Base-by-base conservation (phyloP, 768 basidiomycete genomes). In the Pleurotus citrinopileatus region DNA sequence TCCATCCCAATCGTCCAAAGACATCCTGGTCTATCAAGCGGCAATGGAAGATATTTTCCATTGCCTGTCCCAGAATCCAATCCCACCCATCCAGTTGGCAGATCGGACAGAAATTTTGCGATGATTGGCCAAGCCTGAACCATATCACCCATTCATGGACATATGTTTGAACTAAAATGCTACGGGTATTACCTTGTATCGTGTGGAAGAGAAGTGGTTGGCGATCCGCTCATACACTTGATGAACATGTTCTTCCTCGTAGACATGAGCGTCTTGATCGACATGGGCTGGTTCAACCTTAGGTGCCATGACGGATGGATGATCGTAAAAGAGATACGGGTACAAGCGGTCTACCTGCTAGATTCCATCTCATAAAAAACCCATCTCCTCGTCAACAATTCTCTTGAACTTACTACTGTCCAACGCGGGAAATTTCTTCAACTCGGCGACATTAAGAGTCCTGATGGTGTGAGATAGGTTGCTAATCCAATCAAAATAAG, bases 21-120 rank as follows among this genome's bases (percentile, higher is more conserved):
- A 23, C 76, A 76, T 1, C 72, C 72, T 4, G 83, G 83, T 13
- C 81, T 76, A 45, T 90, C 83, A 1, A 69, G 58, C 4, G 89
- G 87, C 1, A 91, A 70, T 2, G 90, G 86, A 1, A 98, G 81
- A 71, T 98, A 98, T 78, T 99, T 98, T 42, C 97, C 97, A 61
- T 99, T 99, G 1, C 97, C 97, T 22, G 93, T 93, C 4, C 97
- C 97, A 22, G 92, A 89, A 67, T 99, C 97, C 22, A 99, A 77
- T 9, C 96, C 96, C 29, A 97, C 73, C 74, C 84, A 91, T 22
- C 92, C 88, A 17, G 84, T 71, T 12, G 88, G 81, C 12, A 97
- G 65, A 37, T 77, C 80, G 5, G 80, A 74, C 22, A 97, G 74
- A 67, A 96, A 97, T 37, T 70, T 64, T 13, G 84, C 79, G 43